A percentile compares a stretch with the other conserved stretches of the same genome.
Conservation (phyloP, 805 yeast species). For the Debaryomyces tyrocola region DNA sequence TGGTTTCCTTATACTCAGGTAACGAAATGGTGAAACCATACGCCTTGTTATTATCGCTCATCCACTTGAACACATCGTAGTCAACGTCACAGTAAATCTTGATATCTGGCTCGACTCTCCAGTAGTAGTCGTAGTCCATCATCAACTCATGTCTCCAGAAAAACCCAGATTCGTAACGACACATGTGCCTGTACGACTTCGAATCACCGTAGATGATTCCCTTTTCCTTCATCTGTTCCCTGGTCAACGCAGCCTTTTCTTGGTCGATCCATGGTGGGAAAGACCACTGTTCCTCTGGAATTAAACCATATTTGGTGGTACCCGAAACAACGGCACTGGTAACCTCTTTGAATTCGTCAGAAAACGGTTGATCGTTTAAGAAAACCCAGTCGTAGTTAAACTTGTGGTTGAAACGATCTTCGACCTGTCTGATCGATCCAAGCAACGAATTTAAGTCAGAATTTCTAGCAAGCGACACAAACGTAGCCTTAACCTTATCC, state of each 20-base stretch:
- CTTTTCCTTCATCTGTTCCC: conserved; percentile 54
- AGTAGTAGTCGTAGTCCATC: conserved; percentile 79
- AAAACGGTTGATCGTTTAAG: conserved; percentile 80
- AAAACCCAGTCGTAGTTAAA: conserved; percentile 93
- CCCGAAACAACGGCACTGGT: conserved; percentile 74
- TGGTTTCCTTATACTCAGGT: conserved; percentile 79
- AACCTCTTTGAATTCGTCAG: conserved; percentile 70
- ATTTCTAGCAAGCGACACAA: conserved; percentile 77
- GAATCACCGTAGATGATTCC: conserved; percentile 68
- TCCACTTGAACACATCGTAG: conserved; percentile 79
- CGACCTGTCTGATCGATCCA: conserved; percentile 70
- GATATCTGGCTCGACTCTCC: conserved; percentile 91
- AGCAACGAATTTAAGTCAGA: conserved; percentile 59
- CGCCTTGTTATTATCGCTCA: conserved; percentile 71
- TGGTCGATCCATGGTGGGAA: conserved; percentile 80
- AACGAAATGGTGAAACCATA: conserved; percentile 85
- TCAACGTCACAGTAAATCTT: conserved; percentile 77
- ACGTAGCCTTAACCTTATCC: conserved; percentile 43
- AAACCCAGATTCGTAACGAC: conserved; percentile 85
- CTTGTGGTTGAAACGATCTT: conserved; percentile 80
- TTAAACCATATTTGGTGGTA: conserved; percentile 67
- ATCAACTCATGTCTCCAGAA: conserved; percentile 75
- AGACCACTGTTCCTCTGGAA: conserved; percentile 83
- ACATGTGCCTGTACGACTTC: conserved; percentile 83
- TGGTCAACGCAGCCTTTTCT: conserved; percentile 61